Evolutionary conservation across 2,329 filamentous ascomycete genomes (phyloP), one percentile per base, ranked within the genome.

Genomic region (Monosporascus ibericus): DNA sequence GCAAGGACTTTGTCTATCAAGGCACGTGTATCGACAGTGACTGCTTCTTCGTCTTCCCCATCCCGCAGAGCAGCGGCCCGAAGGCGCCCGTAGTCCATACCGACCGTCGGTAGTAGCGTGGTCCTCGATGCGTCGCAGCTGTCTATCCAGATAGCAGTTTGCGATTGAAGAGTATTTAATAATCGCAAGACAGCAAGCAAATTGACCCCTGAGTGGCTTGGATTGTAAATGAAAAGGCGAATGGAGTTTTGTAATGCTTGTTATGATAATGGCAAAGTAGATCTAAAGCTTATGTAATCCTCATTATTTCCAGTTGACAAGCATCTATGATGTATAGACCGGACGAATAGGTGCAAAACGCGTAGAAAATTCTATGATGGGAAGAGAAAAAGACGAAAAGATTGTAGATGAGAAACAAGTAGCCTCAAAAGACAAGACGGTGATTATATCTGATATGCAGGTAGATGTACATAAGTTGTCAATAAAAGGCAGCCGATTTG

Each of bases 1-100:
- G 94, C 94, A 48, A 99, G 81, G 11, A 99, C 92, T 72, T 99
- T 99, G 74, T 97, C 95, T 67, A 99, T 99, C 62, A 99, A 73
- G 44, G 94, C 94, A 65, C 95, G 82, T 48, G 94, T 99, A 67
- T 99, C 96, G 65, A 99, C 94, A 1, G 94, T 99, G 52, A 99
- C 94, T 42, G 94, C 94, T 71, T 97, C 94, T 70, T 97, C 94
- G 62, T 95, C 90, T 55, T 91, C 88, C 59, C 89, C 89, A 52
- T 90, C 87, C 52, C 81, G 84, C 75, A 99, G 82, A 25, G 94
- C 94, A 63, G 90, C 88, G 61, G 92, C 91, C 65, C 90, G 88
- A 59, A 99, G 78, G 65, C 86, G 82, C 37, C 84, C 81, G 64
- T 87, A 87, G 68, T 89, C 85, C 85, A 90, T 89, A 34, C 60